Percentiles rank a stretch among this genome's conserved stretches.
phyloP scores from a whole-genome alignment of 2,329 filamentous ascomycete genomes.

The Rutstroemia sp. region DNA sequence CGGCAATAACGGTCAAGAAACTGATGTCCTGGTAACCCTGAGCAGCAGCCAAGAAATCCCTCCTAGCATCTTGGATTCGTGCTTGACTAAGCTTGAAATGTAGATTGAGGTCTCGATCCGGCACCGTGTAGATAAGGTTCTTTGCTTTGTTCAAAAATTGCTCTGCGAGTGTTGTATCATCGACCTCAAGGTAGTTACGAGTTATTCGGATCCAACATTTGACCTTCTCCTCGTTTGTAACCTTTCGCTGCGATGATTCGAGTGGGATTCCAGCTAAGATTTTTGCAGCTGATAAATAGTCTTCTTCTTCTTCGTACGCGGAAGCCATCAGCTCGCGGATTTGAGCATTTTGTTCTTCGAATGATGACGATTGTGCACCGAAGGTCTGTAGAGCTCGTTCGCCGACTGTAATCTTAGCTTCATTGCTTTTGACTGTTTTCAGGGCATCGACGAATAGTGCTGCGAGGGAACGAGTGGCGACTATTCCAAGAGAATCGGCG shows the following conservation, averaged over 20 bases:
- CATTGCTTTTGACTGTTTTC: slow-evolving; percentile 48
- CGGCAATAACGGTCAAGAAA: slow-evolving; percentile 69
- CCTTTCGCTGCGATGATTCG: slow-evolving; percentile 78
- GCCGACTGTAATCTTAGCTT: slow-evolving; percentile 69
- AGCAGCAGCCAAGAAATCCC: slow-evolving; percentile 81
- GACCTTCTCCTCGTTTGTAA: slow-evolving; percentile 76
- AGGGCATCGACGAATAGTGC: slow-evolving; percentile 57
- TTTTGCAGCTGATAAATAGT: slow-evolving; percentile 72
- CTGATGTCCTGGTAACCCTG: slow-evolving; percentile 84
- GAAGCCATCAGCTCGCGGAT: slow-evolving; percentile 76
- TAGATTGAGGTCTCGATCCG: slow-evolving; percentile 65
- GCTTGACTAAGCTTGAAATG: slow-evolving; percentile 90
- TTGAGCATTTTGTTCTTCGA: slow-evolving; percentile 75
- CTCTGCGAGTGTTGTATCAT: slow-evolving; percentile 80
- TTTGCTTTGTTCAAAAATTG: slow-evolving; percentile 91
- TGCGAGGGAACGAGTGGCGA: slow-evolving; percentile 26
- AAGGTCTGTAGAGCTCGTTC: slow-evolving; percentile 64
- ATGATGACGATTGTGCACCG: slow-evolving; percentile 55
- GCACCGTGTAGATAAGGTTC: slow-evolving; percentile 75
- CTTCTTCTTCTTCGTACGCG: slow-evolving; percentile 75
- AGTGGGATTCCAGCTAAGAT: slow-evolving; percentile 71
- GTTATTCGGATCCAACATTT: slow-evolving; percentile 89
- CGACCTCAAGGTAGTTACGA: slow-evolving; percentile 87
- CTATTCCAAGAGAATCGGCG: slow-evolving; percentile 27
- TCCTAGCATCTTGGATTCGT: slow-evolving; percentile 83